These are phyloP conservation scores for Nematodospora valgi DNA, from an alignment of 805 yeast species.

Conservation along the genomic window DNA sequence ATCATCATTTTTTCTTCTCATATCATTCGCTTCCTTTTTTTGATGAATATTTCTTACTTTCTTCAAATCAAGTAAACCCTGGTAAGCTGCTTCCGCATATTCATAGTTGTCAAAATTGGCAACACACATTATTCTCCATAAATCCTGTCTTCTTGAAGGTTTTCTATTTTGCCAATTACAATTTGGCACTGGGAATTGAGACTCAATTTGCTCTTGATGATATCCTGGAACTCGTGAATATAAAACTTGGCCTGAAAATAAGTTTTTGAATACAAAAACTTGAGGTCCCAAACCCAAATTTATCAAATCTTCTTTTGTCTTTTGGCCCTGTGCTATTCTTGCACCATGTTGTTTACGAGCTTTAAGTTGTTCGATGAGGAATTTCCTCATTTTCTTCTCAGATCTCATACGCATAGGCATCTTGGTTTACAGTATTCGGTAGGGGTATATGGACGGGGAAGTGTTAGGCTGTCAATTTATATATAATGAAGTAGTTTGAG, in stretches of 20 bases:
- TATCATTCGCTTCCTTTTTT: constrained; percentile 55
- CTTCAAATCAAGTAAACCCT: constrained; percentile 71
- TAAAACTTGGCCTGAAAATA: constrained; percentile 85
- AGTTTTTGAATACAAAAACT: constrained; percentile 76
- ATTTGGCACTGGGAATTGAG: constrained; percentile 74
- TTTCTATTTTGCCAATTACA: constrained; percentile 87
- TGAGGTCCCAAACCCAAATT: constrained; percentile 73
- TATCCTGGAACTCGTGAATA: constrained; percentile 79
- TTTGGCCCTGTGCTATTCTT: constrained; percentile 38
- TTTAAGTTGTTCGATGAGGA: constrained; percentile 42
- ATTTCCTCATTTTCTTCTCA: constrained; percentile 46
- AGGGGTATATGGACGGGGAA: too few relatives aligned
- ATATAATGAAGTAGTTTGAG: too few relatives aligned
- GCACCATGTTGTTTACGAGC: constrained; percentile 42
- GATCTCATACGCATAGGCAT: constrained; percentile 36
- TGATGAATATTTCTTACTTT: constrained; percentile 65
- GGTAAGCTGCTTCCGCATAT: constrained; percentile 67
- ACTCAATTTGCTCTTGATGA: constrained; percentile 58
- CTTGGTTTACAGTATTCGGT: too few relatives aligned
- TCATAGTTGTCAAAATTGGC: constrained; percentile 62
- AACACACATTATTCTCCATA: constrained; percentile 90
- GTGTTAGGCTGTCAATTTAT: too few relatives aligned
- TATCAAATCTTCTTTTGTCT: constrained; percentile 29
- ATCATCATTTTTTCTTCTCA: constrained; percentile 69
- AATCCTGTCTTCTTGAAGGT: constrained; percentile 77